These are phyloP conservation scores for Thymus mandschuricus DNA, from an alignment of 257 asterid species.

Conservation along the genomic window DNA sequence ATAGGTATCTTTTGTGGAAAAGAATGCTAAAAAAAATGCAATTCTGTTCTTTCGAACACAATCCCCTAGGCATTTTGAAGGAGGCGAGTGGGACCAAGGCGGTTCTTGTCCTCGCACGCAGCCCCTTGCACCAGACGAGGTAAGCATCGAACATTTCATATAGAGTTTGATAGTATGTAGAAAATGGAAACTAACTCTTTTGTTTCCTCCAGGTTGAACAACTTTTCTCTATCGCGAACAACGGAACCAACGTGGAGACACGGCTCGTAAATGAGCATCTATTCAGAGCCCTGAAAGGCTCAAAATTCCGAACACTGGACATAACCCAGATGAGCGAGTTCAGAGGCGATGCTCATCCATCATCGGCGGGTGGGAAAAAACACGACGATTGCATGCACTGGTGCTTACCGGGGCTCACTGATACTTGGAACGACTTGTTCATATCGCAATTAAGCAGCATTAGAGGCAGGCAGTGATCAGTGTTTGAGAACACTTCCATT, in stretches of 20 bases:
- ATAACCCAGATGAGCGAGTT: slow-evolving; percentile 75
- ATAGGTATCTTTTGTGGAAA: slow-evolving; percentile 65
- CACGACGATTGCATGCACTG: slow-evolving; percentile 99
- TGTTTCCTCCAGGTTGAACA: slow-evolving; percentile 65
- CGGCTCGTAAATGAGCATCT: slow-evolving; percentile 83
- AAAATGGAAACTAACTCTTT: not conserved
- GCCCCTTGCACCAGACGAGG: slow-evolving; percentile 72
- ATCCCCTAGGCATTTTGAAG: slow-evolving; percentile 95
- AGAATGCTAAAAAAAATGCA: slow-evolving; percentile 52
- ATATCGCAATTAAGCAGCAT: slow-evolving; percentile 53
- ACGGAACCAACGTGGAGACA: slow-evolving; percentile 86
- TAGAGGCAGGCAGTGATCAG: slow-evolving; percentile 31
- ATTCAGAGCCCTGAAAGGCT: slow-evolving; percentile 54
- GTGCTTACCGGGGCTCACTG: slow-evolving; percentile 95
- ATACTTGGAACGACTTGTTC: slow-evolving; percentile 90
- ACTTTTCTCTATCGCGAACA: slow-evolving; percentile 59
- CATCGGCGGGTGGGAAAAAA: slow-evolving; percentile 77
- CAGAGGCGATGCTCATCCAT: slow-evolving; percentile 94
- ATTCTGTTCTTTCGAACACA: slow-evolving; percentile 73
- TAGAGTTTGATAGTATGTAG: not conserved
- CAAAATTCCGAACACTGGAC: slow-evolving; percentile 62
- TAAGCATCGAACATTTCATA: slow-evolving; percentile 28
- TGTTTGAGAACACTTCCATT: not conserved
- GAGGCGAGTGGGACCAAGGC: slow-evolving; percentile 97
- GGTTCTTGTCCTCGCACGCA: slow-evolving; percentile 77